These are phyloP conservation scores for Ascocoryne sarcoides DNA, from an alignment of 2,329 filamentous ascomycete genomes.

Conservation along the genomic window DNA sequence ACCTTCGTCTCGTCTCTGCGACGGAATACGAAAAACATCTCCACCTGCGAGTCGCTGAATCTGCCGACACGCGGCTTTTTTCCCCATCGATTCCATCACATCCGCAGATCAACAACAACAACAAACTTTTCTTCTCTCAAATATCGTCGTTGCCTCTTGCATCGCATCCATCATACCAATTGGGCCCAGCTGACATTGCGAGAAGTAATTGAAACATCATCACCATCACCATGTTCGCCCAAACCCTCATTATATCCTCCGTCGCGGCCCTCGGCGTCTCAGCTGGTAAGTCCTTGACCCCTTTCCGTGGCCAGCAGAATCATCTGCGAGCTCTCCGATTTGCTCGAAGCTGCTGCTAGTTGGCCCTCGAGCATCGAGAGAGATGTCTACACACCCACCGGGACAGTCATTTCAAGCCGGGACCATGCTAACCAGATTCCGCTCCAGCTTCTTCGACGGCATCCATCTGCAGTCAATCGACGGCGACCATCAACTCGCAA, in stretches of 20 bases:
- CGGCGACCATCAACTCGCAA: conserved; percentile 25
- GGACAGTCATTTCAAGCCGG: too few species aligned
- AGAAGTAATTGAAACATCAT: background rate
- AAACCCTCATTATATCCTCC: background rate
- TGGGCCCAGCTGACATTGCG: background rate
- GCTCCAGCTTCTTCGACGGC: conserved; percentile 14
- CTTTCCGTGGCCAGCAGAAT: too few species aligned
- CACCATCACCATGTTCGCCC: background rate
- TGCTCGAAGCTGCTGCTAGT: too few species aligned
- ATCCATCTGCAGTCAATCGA: conserved; percentile 22
- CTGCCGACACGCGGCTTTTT: background rate
- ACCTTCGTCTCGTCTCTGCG: background rate
- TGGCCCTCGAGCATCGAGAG: too few species aligned
- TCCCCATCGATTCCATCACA: background rate
- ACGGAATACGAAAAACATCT: too few species aligned
- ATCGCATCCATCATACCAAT: background rate
- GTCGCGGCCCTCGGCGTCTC: background rate
- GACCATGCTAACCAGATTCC: too few species aligned
- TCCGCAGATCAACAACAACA: background rate
- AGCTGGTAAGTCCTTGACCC: conserved; percentile 1
- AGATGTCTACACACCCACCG: too few species aligned
- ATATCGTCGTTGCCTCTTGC: background rate
- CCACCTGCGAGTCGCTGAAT: background rate
- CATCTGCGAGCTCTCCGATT: too few species aligned
- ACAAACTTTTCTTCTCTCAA: background rate